A percentile compares a stretch with the other conserved stretches of the same genome.
Evolutionary conservation across 164 flowering plant genomes (phyloP).

Genomic region (Cinnamomum chago): DNA sequence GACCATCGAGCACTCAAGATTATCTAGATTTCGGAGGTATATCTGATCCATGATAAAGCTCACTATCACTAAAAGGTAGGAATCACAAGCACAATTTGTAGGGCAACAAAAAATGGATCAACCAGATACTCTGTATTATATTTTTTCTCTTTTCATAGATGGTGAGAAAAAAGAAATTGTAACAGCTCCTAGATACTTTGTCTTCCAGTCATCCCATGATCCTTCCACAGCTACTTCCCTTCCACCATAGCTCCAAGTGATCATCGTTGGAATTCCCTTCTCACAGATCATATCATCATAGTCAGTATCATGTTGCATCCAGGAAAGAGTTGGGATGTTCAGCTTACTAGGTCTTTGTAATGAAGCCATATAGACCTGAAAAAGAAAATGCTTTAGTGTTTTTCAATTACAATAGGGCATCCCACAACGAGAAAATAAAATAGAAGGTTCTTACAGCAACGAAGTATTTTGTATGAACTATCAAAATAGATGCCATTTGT

Average conservation of each 20-base stretch:
- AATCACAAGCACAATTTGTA: not conserved
- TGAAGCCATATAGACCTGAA: slow-evolving; percentile 69
- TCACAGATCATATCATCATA: slow-evolving; percentile 54
- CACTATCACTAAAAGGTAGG: not conserved
- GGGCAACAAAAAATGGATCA: not conserved
- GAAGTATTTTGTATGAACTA: not conserved
- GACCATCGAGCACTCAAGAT: not conserved
- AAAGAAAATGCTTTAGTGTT: not conserved
- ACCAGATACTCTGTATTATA: not conserved
- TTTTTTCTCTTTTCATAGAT: not conserved
- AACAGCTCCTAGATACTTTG: slow-evolving; percentile 40
- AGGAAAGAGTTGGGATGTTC: slow-evolving; percentile 39
- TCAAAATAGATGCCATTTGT: not conserved
- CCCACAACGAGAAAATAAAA: not conserved
- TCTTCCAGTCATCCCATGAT: slow-evolving; percentile 89
- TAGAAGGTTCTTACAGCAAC: not conserved
- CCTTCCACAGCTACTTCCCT: slow-evolving; percentile 77
- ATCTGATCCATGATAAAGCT: not conserved
- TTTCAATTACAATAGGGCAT: not conserved
- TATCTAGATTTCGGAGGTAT: not conserved
- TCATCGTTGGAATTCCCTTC: slow-evolving; percentile 82
- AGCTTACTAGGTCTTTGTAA: slow-evolving; percentile 71
- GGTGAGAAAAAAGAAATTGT: not conserved
- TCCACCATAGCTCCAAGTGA: slow-evolving; percentile 85
- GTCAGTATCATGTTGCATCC: slow-evolving; percentile 42